Percentiles rank a stretch among this genome's conserved stretches.
phyloP scores from a whole-genome alignment of 306 rosid species.

The Ormosia emarginata region DNA sequence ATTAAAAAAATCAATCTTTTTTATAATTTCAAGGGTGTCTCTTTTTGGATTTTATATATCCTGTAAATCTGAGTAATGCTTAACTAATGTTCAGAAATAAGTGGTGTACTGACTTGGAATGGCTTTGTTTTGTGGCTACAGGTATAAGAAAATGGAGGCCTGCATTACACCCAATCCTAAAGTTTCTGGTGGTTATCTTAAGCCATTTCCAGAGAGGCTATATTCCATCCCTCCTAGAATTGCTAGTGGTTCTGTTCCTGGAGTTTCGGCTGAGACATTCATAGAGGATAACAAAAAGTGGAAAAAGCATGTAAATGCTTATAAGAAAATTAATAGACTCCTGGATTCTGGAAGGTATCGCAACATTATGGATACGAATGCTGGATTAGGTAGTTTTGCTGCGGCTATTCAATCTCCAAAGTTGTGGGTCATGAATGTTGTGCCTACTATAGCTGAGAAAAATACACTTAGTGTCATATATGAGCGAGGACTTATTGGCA shows the following conservation, averaged over 20 bases:
- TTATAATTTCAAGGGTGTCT: background rate
- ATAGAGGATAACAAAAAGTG: constrained; percentile 67
- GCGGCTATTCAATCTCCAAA: constrained; percentile 79
- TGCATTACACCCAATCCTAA: constrained; percentile 67
- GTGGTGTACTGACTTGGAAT: constrained; percentile 11
- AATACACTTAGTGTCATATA: constrained; percentile 66
- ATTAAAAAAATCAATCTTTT: background rate
- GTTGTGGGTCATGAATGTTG: constrained; percentile 92
- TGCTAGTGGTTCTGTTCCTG: constrained; percentile 76
- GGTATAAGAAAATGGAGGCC: constrained; percentile 91
- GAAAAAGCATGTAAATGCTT: constrained; percentile 87
- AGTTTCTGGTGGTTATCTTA: constrained; percentile 47
- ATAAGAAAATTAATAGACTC: constrained; percentile 67
- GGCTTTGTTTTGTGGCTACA: constrained; percentile 33
- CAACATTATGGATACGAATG: constrained; percentile 96
- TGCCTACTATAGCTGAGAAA: constrained; percentile 86
- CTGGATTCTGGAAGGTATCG: constrained; percentile 89
- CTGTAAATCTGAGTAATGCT: background rate
- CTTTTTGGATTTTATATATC: background rate
- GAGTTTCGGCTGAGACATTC: constrained; percentile 57
- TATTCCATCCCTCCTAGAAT: constrained; percentile 81
- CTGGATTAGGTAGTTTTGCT: constrained; percentile 91
- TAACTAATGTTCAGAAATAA: background rate
- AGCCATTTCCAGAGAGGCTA: constrained; percentile 80
- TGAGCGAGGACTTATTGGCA: constrained; percentile 85